Conservation (phyloP, 1,284 basidiomycete genomes). For the Omphalotus olearius region DNA sequence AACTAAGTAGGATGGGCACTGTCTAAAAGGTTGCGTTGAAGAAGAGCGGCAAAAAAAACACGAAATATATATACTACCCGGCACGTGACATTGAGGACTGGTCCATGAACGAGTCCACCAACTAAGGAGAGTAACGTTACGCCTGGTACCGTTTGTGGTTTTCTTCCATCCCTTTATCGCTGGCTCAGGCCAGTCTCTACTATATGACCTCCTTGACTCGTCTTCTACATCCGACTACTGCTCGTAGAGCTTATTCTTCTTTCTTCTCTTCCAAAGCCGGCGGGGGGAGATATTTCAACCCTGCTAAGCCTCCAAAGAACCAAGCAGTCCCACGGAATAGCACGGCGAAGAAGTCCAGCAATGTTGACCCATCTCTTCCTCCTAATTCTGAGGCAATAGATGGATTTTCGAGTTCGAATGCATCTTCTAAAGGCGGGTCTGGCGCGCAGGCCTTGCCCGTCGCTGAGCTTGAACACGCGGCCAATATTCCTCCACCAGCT, state of each 20-base stretch:
- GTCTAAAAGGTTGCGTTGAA: constrained; percentile 66
- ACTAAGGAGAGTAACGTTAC: not conserved
- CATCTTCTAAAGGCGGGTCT: not conserved
- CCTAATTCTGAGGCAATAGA: not conserved
- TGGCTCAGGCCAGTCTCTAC: constrained; percentile 1
- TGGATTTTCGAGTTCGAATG: not conserved
- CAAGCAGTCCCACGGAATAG: constrained; percentile 4
- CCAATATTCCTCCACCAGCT: not conserved
- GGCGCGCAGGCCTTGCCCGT: not conserved
- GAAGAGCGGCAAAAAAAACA: constrained; percentile 13
- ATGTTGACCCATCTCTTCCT: not conserved
- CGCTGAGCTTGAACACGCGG: not conserved
- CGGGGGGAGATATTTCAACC: constrained; percentile 70
- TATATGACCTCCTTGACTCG: constrained; percentile 32
- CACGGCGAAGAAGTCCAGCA: constrained; percentile 8
- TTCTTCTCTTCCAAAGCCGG: constrained; percentile 76
- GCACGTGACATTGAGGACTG: not conserved
- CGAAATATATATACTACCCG: constrained; percentile 6
- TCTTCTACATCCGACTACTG: constrained; percentile 43
- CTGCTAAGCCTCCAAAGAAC: constrained; percentile 57
- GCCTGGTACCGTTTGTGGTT: not conserved
- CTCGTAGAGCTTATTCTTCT: constrained; percentile 64
- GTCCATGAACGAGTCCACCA: not conserved
- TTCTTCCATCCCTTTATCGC: not conserved
- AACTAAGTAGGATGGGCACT: constrained; percentile 58